A percentile compares a stretch with the other conserved stretches of the same genome.
Conservation (phyloP, 225 moss, liverwort and hornwort species). For the Pseudoscleropodium purum region DNA sequence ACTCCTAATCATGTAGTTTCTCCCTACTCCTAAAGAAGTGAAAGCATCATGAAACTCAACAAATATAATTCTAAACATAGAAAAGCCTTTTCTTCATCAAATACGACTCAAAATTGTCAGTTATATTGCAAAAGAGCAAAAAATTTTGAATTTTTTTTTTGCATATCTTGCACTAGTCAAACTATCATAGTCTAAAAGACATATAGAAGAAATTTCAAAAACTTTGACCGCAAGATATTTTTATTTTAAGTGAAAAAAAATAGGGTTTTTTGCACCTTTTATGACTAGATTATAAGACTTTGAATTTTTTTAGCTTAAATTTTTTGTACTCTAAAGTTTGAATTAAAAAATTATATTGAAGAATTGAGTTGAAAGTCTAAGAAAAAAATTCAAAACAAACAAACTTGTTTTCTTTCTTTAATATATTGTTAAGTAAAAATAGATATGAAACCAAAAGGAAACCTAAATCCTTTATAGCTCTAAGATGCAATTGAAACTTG, state of each 20-base stretch:
- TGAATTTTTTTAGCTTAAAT: background rate
- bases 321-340: background rate
- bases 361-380: background rate
- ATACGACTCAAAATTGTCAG: fast-evolving
- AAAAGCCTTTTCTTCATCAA: background rate
- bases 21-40: background rate
- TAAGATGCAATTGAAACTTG: background rate
- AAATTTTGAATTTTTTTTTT: too few relatives aligned
- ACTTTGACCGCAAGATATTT: background rate
- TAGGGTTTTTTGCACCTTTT: fast-evolving
- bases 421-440: background rate
- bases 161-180: background rate
- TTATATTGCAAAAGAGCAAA: background rate
- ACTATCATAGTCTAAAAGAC: background rate
- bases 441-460: background rate
- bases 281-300: background rate
- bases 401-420: background rate
- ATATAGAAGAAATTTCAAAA: background rate
- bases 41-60: background rate
- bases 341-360: background rate
- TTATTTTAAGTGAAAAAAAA: background rate
- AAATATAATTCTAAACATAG: fast-evolving
- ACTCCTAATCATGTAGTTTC: background rate
- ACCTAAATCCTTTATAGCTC: fast-evolving
- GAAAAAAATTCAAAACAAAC: background rate